phyloP scores from a whole-genome alignment of 805 yeast genomes.

The Barnettozyma californica region DNA sequence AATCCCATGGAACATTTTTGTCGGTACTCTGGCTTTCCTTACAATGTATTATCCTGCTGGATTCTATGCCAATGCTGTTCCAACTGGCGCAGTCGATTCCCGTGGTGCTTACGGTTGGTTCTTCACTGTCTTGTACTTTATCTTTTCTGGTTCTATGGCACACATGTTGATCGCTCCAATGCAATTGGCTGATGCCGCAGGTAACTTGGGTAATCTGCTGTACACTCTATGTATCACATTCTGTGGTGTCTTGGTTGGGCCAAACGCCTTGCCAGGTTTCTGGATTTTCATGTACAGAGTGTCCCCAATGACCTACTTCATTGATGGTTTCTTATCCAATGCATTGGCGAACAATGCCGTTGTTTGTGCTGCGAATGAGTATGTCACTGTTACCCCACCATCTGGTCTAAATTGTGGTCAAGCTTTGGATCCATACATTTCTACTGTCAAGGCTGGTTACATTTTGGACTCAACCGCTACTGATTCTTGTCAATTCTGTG shows the following conservation, averaged over 20 bases:
- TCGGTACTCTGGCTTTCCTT: slow-evolving; percentile 58
- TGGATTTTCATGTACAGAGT: slow-evolving; percentile 75
- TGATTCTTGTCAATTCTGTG: slow-evolving; percentile 53
- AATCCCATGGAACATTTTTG: slow-evolving; percentile 55
- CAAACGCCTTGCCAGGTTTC: slow-evolving; percentile 55
- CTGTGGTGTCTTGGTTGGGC: slow-evolving; percentile 69
- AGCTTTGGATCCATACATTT: slow-evolving; percentile 37
- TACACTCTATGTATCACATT: slow-evolving; percentile 59
- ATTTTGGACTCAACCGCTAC: slow-evolving; percentile 29
- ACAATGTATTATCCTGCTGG: slow-evolving; percentile 73
- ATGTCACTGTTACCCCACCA: slow-evolving; percentile 44
- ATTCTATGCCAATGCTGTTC: slow-evolving; percentile 42
- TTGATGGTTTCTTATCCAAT: slow-evolving; percentile 48
- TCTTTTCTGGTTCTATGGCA: slow-evolving; percentile 52
- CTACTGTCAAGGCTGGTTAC: slow-evolving; percentile 24
- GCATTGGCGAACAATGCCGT: slow-evolving; percentile 48
- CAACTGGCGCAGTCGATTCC: slow-evolving; percentile 43
- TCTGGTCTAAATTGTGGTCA: slow-evolving; percentile 53
- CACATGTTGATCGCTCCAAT: slow-evolving; percentile 53
- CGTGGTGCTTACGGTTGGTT: slow-evolving; percentile 41
- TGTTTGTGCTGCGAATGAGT: slow-evolving; percentile 43
- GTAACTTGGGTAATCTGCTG: slow-evolving; percentile 48
- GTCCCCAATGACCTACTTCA: slow-evolving; percentile 63
- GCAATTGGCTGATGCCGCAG: slow-evolving; percentile 57
- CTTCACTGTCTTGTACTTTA: slow-evolving; percentile 43